A percentile compares a stretch with the other conserved stretches of the same genome.
These are phyloP conservation scores for Melastoma malabathricum DNA, from an alignment of 345 rosid genomes.

Conservation along the genomic window DNA sequence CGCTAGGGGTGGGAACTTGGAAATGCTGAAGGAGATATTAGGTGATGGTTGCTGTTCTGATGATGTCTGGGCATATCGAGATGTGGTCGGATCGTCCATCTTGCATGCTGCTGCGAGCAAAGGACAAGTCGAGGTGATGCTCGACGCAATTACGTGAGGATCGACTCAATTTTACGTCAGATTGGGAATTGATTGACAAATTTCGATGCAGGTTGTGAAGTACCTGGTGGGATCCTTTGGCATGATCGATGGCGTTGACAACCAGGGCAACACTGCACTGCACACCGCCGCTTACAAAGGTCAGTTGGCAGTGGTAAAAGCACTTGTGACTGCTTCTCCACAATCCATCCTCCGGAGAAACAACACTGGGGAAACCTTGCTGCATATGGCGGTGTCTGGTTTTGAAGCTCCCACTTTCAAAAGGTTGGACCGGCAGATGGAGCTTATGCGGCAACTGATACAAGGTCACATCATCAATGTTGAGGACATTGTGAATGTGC, in stretches of 20 bases:
- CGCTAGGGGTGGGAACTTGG: conserved; percentile 69
- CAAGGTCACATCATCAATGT: conserved; percentile 16
- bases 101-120: conserved; percentile 86
- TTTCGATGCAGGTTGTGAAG: conserved; percentile 42
- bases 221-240: conserved; percentile 38
- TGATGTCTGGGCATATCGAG: conserved; percentile 51
- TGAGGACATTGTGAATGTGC: conserved; percentile 38
- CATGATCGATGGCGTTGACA: conserved; percentile 32
- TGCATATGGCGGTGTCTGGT: conserved; percentile 66
- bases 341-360: conserved; percentile 31
- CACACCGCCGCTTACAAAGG: conserved; percentile 77
- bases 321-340: conserved; percentile 42
- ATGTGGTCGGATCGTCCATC: conserved; percentile 63
- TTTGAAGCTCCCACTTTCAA: conserved; percentile 63
- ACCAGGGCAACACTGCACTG: conserved; percentile 66
- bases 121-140: conserved; percentile 62
- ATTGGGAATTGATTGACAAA: background rate
- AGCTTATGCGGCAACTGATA: conserved; percentile 49
- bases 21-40: conserved; percentile 46
- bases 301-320: conserved; percentile 43
- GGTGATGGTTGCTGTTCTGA: conserved; percentile 12
- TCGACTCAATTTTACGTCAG: background rate
- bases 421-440: conserved; percentile 63
- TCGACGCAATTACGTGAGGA: background rate
- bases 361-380: conserved; percentile 68